A percentile compares a stretch with the other conserved stretches of the same genome.
Conservation (phyloP, 2,329 filamentous ascomycete species). For the Colletotrichum destructivum region DNA sequence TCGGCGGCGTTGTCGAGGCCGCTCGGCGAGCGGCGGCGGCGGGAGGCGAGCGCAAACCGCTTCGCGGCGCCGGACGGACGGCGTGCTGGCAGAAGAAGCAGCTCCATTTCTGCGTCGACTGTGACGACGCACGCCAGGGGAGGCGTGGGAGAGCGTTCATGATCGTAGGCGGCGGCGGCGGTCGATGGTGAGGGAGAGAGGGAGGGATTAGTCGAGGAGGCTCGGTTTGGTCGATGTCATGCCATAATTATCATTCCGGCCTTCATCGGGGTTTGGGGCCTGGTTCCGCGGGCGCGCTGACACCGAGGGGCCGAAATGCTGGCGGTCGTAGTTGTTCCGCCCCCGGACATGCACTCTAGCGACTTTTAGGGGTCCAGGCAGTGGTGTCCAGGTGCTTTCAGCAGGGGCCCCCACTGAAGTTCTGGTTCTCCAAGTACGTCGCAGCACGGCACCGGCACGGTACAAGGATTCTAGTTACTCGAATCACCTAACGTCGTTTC, state of each 20-base stretch:
- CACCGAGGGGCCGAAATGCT: slow-evolving; percentile 14
- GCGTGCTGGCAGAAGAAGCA: slow-evolving; percentile 57
- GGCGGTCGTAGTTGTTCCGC: slow-evolving; percentile 36
- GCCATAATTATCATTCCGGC: slow-evolving; percentile 15
- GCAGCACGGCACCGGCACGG: neutral
- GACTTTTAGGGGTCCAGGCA: slow-evolving; percentile 16
- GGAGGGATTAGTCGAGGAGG: neutral
- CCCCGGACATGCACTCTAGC: neutral
- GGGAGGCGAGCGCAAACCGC: slow-evolving; percentile 16
- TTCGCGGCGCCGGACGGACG: slow-evolving; percentile 47
- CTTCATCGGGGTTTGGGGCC: slow-evolving; percentile 22
- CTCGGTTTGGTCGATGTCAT: slow-evolving; percentile 13
- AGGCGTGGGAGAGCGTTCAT: slow-evolving; percentile 60
- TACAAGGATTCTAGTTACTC: neutral
- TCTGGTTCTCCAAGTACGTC: neutral
- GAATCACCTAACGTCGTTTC: neutral
- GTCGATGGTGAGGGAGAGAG: neutral
- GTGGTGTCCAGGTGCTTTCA: neutral
- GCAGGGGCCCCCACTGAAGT: slow-evolving; percentile 18
- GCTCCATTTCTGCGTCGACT: slow-evolving; percentile 51
- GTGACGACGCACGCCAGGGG: slow-evolving; percentile 50
- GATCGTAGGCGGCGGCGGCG: slow-evolving; percentile 21
- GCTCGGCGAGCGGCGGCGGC: slow-evolving; percentile 46
- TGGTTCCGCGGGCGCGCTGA: slow-evolving; percentile 10
- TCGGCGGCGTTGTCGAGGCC: slow-evolving; percentile 49